Conservation (phyloP, 495 filamentous ascomycete genomes). For the Pseudotulostoma volvatum region DNA sequence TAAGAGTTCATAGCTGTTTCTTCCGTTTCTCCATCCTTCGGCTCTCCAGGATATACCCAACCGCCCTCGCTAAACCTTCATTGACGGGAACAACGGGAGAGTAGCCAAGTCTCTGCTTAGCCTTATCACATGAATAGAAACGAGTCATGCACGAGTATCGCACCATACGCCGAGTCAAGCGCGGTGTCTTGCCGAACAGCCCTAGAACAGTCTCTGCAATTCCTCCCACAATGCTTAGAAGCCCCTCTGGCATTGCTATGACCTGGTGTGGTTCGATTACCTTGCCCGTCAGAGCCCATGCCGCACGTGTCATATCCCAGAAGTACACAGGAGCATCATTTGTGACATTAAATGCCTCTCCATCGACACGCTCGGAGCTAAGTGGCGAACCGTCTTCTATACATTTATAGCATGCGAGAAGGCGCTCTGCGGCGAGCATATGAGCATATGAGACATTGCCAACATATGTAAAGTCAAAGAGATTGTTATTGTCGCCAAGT, state of each 20-base stretch:
- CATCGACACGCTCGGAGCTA: slow-evolving; percentile 69
- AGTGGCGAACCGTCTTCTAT: slow-evolving; percentile 42
- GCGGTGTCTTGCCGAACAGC: slow-evolving; percentile 54
- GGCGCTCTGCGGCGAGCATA: slow-evolving; percentile 43
- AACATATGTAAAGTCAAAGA: slow-evolving; percentile 42
- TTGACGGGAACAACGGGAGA: slow-evolving; percentile 52
- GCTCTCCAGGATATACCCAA: too few relatives aligned
- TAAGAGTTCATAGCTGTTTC: too few relatives aligned
- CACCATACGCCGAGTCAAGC: slow-evolving; percentile 57
- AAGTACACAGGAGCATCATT: slow-evolving; percentile 88
- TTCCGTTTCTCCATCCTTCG: too few relatives aligned
- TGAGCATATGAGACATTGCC: slow-evolving; percentile 36
- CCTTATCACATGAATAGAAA: slow-evolving; percentile 77
- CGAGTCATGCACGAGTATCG: slow-evolving; percentile 66
- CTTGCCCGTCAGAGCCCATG: slow-evolving; percentile 62
- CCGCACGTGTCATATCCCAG: slow-evolving; percentile 75
- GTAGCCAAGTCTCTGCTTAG: slow-evolving; percentile 62
- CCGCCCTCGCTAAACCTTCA: slow-evolving; percentile 56
- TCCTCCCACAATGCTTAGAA: slow-evolving; percentile 48
- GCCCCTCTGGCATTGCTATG: slow-evolving; percentile 46
- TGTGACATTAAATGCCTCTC: slow-evolving; percentile 90
- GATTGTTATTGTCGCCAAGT: slow-evolving; percentile 73
- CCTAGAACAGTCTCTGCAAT: slow-evolving; percentile 52
- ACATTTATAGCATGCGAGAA: slow-evolving; percentile 40
- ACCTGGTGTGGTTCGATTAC: slow-evolving; percentile 47